Base-by-base conservation (phyloP, 306 rosid species). In the Biancaea sappan region DNA sequence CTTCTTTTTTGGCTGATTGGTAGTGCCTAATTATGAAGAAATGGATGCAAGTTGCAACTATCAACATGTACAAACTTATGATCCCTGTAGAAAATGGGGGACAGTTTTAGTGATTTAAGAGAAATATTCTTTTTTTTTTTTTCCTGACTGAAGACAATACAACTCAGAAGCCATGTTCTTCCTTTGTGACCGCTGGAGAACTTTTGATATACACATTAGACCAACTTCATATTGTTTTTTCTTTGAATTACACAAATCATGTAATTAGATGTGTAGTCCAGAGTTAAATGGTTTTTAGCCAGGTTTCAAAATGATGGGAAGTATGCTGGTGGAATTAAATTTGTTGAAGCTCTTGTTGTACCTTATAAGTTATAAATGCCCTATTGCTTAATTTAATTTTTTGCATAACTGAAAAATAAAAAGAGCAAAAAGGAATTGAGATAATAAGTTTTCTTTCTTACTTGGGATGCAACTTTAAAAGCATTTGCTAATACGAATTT, bases 381-480 rank as follows among this genome's bases (percentile, higher is more conserved):
- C 6, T 46, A 26, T 47, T 63, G 62, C 52, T 44, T 46, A 44
- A 28, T 47, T 66, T 37, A 67, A 26, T 53, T 54, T 58, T 12
- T 11, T 9, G 54, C 50, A 15, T 14, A n/a, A 22, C 6, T 12
- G 61, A 19, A 28, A 62, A 15, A 16, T 4, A 24, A 0, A 35
- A 34, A 64, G 56, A 10, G n/a, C n/a, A 64, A 1, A 5, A 12
- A 14, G 25, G 28, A 58, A 62, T 8, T n/a, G 5, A 43, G 29
- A 25, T 41, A 29, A 19, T 19, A 32, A 43, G 8, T 44, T 37
- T 43, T 41, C 37, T 32, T 22, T 52, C 68, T 54, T 68, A 6
- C 32, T 16, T 52, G 63, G 44, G 54, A 69, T 73, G 52, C 70
- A 48, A 11, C 66, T 58, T 43, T 12, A 75, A 75, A 54, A 59